Base-by-base conservation (phyloP, 768 basidiomycete species). In the Daedaleopsis sinensis region DNA sequence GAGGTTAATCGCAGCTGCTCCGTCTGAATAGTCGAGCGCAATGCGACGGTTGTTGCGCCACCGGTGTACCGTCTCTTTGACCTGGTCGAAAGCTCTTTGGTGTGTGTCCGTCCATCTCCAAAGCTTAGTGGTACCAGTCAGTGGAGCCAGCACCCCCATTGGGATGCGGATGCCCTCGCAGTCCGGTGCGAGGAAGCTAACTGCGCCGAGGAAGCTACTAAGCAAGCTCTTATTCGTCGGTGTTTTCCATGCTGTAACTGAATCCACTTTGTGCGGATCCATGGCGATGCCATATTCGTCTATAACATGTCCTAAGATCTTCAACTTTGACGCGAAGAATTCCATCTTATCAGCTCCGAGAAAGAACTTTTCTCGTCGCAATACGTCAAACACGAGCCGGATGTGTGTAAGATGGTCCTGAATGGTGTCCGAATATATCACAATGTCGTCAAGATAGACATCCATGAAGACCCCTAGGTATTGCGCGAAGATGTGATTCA, bases 401-500 rank as follows among this genome's bases (percentile, higher is more conserved):
- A 73, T 59, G 42, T 68, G 66, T 16, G 38, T 44, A 4, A 75
- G 21, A 35, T 76, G 76, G 0, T 71, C 70, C 1, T 69, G 67
- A 0, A 68, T 16, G 0, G 63, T 67, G 9, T 70, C 50, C 0
- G 75, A 74, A 55, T 71, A 74, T 38, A 76, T 65, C 1, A 76
- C 63, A 18, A 79, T 68, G 42, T 74, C 72, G 47, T 77, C 74
- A 1, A 76, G 67, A 57, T 76, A 77, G 0, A 74, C 71, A 51
- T 77, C 71, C 68, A 77, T 71, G 59, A 71, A 76, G 0, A 68
- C 65, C 0, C 72, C 71, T 8, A 77, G 70, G 55, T 67, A 70
- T 1, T 65, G 59, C 1, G 56, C 63, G 49, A 77, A 76, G 1
- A 80, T 68, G 52, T 79, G 69, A 55, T 80, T 80, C 77, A 81